Base-by-base conservation (phyloP, 768 basidiomycete species). In the Phylloporus scabripes region DNA sequence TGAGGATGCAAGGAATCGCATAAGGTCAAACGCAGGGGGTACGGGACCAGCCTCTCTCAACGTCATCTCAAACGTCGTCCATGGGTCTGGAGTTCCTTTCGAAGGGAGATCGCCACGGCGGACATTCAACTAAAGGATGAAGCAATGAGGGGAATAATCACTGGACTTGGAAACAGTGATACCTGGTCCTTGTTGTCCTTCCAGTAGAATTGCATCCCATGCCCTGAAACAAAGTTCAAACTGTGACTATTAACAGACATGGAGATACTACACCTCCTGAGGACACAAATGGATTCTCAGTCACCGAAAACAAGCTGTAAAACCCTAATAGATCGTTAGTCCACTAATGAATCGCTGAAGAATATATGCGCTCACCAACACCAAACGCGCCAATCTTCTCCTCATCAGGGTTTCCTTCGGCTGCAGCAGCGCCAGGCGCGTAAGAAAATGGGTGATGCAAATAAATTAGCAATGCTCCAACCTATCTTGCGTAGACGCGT, bases 201-300 rank as follows among this genome's bases (percentile, higher is more conserved):
- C 92, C 92, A 97, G 64, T 94, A 89, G 64, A 96, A 97, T 0
- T 83, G 86, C 92, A 95, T 95, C 82, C 91, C 92, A 61, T 87
- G 80, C 28, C 82, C 92, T 78, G 62, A 52, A 42, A 55, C 21
- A 34, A 52, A 26, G 21, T 17, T 34, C 48, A 12, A 44, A 51
- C 7, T 10, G 21, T 15, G 17, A 36, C 9, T 5, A 9, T 26
- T 14, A 10, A 15, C 17, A 40, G 20, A 29, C 0, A 15, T 15
- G 23, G 17, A 36, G n/a, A 34, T 11, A 12, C 46, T 63, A 44
- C 62, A 85, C 85, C 80, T 71, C 87, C 87, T 15, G 87, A 91
- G 4, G 78, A 85, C 1, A 91, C 87, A 60, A 87, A 85, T 0
- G 88, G 88, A 55, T 86, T 83, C 51, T 91, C 88, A 2, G 88